Conservation (phyloP, 2,329 filamentous ascomycete species). For the Claviceps paspali region DNA sequence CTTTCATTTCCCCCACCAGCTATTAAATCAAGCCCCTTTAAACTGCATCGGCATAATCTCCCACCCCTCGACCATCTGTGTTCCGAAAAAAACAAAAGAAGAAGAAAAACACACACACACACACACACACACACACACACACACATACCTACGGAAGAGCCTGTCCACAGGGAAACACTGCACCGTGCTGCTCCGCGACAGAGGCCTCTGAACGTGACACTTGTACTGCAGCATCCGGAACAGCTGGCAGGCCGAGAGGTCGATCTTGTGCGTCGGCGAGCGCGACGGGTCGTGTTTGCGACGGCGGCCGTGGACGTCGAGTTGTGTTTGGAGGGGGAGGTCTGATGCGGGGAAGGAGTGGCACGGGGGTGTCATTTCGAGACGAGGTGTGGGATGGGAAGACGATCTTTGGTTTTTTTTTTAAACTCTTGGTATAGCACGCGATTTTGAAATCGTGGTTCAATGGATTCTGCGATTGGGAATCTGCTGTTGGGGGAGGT, state of each 20-base stretch:
- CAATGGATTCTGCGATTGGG: slow-evolving; percentile 29
- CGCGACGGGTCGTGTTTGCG: slow-evolving; percentile 31
- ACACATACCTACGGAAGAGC: slow-evolving; percentile 42
- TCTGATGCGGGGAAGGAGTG: slow-evolving; percentile 36
- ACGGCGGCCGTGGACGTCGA: slow-evolving; percentile 31
- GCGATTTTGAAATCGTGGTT: too few species aligned
- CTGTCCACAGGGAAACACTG: slow-evolving; percentile 42
- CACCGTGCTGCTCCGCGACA: slow-evolving; percentile 29
- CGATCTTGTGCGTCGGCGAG: slow-evolving; percentile 22
- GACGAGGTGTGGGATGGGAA: too few species aligned
- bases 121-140: neutral
- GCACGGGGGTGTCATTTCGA: slow-evolving; percentile 46
- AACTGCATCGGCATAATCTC: too few species aligned
- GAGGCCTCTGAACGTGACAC: slow-evolving; percentile 37
- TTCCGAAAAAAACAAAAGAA: neutral
- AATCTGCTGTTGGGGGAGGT: slow-evolving; percentile 36
- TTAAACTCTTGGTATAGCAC: too few species aligned
- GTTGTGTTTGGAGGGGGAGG: slow-evolving; percentile 34
- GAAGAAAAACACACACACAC: too few species aligned
- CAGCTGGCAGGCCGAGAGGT: slow-evolving; percentile 40
- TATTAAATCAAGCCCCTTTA: too few species aligned
- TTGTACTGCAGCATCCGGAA: slow-evolving; percentile 45
- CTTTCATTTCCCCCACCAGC: too few species aligned
- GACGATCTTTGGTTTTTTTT: too few species aligned
- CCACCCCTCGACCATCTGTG: too few species aligned